phyloP scores from a whole-genome alignment of 2,329 filamentous ascomycete genomes.

The Ceratocystis cacaofunesta region DNA sequence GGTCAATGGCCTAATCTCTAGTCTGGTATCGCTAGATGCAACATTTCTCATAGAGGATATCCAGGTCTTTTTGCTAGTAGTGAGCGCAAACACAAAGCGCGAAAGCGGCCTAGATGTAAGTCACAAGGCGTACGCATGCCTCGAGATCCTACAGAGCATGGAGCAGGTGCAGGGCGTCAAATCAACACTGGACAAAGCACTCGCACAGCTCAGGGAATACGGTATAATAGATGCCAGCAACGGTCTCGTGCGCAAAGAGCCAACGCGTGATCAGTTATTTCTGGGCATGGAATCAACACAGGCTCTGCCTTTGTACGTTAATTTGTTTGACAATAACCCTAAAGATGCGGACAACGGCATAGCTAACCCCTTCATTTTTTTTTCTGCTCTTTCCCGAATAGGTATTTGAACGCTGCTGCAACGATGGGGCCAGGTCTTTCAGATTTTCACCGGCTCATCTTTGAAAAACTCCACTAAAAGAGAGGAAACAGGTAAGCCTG shows the following conservation, averaged over 20 bases:
- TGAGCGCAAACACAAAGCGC: slow-evolving; percentile 13
- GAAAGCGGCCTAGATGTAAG: slow-evolving; percentile 6
- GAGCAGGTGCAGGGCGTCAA: slow-evolving; percentile 20
- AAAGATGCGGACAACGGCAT: not conserved
- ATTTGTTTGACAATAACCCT: not conserved
- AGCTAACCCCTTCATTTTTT: not conserved
- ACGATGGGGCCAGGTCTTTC: not conserved
- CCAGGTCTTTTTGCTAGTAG: slow-evolving; percentile 21
- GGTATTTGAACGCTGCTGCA: not conserved
- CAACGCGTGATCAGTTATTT: slow-evolving; percentile 8
- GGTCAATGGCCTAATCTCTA: slow-evolving; percentile 19
- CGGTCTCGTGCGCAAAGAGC: not conserved
- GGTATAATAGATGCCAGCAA: slow-evolving; percentile 2
- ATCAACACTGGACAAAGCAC: not conserved
- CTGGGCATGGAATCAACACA: not conserved
- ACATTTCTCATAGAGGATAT: slow-evolving; percentile 20
- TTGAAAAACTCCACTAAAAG: not conserved
- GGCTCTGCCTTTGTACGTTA: not conserved
- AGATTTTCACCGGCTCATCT: not conserved
- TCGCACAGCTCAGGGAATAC: not conserved
- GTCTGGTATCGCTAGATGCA: slow-evolving; percentile 20
- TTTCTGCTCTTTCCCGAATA: not conserved
- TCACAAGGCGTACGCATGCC: slow-evolving; percentile 16
- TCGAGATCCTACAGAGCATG: slow-evolving; percentile 21
- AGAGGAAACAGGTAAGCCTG: not conserved